Base-by-base conservation (phyloP, 2,329 filamentous ascomycete genomes). In the Hypoxylon sp. region DNA sequence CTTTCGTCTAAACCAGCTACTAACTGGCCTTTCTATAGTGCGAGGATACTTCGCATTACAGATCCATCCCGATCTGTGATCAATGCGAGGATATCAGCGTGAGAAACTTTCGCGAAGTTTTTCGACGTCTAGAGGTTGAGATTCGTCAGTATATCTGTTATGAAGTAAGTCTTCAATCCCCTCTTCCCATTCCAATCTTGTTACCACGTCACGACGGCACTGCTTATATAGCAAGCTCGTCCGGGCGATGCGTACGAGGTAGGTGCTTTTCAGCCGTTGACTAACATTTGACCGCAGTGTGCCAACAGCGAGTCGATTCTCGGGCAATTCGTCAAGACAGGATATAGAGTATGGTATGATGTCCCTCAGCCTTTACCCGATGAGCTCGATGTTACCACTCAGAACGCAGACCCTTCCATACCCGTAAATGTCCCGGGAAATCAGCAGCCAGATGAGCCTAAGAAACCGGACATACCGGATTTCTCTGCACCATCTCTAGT, bases 111-210 rank as follows among this genome's bases (percentile, higher is more conserved):
- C 23, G 27, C 1, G 3, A 9, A 2, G 3, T 21, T 8, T 29
- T 63, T 21, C 1, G 11, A 20, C 2, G 2, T 9, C 1, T 51
- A n/a, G 15, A 18, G 3, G 23, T 11, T n/a, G 17, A n/a, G 10
- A 35, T 63, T 17, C 49, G 60, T 5, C 35, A 31, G 15, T 60
- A 63, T 26, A 15, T 55, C 4, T 63, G 60, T 18, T 2, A 10
- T 8, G 4, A 40, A 1, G 31, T 35, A 3, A 8, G 31, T 35
- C 4, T 33, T 3, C 11, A n/a, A 33, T 7, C 31, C 1, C 15
- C 5, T 7, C 31, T 8, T 17, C n/a, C n/a, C 31, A 5, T 4
- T 15, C 9, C 13, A 17, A 11, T n/a, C n/a, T n/a, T n/a, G n/a
- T n/a, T n/a, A n/a, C n/a, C n/a, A n/a, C n/a, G n/a, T n/a, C n/a